phyloP scores from a whole-genome alignment of 1,139 yeast genomes.

The Blastobotrys illinoisensis region DNA sequence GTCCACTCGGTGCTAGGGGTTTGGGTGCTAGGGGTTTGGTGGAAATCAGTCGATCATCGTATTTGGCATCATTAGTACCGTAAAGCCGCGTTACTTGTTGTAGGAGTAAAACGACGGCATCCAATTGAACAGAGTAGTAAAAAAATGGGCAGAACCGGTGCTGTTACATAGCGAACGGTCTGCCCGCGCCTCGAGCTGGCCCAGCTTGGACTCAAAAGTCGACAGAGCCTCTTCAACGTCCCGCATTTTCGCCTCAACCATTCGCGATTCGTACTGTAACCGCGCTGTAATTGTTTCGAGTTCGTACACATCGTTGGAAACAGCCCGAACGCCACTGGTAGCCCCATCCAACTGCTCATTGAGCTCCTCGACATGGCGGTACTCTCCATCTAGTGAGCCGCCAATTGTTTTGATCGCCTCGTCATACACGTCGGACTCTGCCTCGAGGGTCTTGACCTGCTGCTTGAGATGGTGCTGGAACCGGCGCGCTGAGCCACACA shows the following conservation, averaged over 20 bases:
- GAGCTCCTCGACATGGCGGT: conserved; percentile 14
- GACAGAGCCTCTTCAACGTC: conserved; percentile 76
- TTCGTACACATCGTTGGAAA: conserved; percentile 52
- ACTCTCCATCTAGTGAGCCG: conserved; percentile 14
- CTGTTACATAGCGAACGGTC: conserved; percentile 12
- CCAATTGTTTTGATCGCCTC: neutral
- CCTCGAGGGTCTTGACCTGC: conserved; percentile 13
- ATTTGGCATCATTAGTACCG: no score
- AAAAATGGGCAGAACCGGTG: neutral
- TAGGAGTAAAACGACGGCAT: neutral
- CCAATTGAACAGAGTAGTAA: neutral
- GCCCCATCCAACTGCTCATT: conserved; percentile 18
- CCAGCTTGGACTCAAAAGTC: conserved; percentile 42
- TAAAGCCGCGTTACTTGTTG: neutral
- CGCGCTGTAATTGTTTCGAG: conserved; percentile 69
- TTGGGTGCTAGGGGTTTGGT: no score
- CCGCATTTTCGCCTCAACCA: conserved; percentile 63
- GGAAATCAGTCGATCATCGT: no score
- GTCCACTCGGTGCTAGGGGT: no score
- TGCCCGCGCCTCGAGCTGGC: conserved; percentile 33
- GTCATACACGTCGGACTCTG: conserved; percentile 4
- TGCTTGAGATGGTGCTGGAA: conserved; percentile 10
- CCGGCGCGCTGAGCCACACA: neutral
- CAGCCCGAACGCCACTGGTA: conserved; percentile 20
- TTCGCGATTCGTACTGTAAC: conserved; percentile 70